Base-by-base conservation (phyloP, 208 protist genomes). In the Trypanosoma platydactyli region DNA sequence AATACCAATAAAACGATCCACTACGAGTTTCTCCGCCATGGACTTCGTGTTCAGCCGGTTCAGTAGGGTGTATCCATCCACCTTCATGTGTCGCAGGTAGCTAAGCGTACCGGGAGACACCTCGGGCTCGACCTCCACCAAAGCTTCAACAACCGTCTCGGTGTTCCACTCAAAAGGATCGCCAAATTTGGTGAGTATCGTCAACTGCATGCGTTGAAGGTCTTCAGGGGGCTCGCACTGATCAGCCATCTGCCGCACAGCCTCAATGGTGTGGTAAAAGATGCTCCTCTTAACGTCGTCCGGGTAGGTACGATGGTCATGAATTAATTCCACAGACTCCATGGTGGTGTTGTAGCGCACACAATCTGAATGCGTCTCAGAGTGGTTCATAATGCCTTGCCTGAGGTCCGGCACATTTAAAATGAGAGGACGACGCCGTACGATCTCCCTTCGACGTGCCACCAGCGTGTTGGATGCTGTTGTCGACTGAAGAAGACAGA, bases 221-320 rank as follows among this genome's bases (percentile, higher is more conserved):
- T 66, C 66, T 27, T 66, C 42, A 13, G 7, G 29, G 24, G 61
- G 58, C 33, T 68, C 66, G 56, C 61, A 64, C 6, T 68, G 29
- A 46, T 72, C 66, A 51, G 65, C 51, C 51, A 71, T 45, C 7
- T 35, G 29, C 48, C 66, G 48, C 44, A 73, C 29, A 0, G 41
- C 18, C 29, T 78, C 65, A 64, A 73, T 53, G 16, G 56, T 33
- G 0, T 49, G 45, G 25, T 57, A 29, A 78, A 73, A 67, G 7
- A 57, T 20, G 58, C 65, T 64, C 6, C 22, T 38, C 40, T 12
- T 20, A 9, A 78, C 48, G 9, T 67, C 57, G 44, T 72, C 66
- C 22, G 72, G 66, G 54, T 66, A 78, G 5, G 57, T 68, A 6
- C 9, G n/a, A 30, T 73, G 57, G 57, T 78, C 48, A 25, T 78